phyloP scores from a whole-genome alignment of 306 rosid genomes.

The Vigna nakashimae region DNA sequence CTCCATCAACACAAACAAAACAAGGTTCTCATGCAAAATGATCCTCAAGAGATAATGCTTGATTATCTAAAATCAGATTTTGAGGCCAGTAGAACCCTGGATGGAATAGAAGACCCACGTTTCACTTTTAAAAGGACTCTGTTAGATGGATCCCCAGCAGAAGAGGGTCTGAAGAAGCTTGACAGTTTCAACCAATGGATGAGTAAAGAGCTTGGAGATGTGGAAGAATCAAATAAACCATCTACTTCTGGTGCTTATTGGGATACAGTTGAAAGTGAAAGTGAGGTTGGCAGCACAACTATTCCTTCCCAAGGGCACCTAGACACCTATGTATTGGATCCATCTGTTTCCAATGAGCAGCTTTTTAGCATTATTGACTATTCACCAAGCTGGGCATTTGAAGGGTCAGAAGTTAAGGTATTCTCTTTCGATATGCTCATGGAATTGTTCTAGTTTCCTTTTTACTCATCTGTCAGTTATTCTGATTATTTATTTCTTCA shows the following conservation, averaged over 20 bases:
- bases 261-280: slow-evolving; percentile 73
- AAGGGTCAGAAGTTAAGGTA: slow-evolving; percentile 77
- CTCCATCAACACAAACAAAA: slow-evolving; percentile 42
- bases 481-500: slow-evolving; percentile 20
- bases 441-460: slow-evolving; percentile 22
- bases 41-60: slow-evolving; percentile 45
- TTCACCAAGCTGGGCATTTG: slow-evolving; percentile 84
- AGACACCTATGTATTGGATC: slow-evolving; percentile 65
- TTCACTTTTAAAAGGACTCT: slow-evolving; percentile 52
- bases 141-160: slow-evolving; percentile 54
- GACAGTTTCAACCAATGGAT: slow-evolving; percentile 92
- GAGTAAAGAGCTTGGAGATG: slow-evolving; percentile 82
- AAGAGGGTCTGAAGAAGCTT: slow-evolving; percentile 69
- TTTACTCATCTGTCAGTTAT: slow-evolving; percentile 31
- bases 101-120: slow-evolving; percentile 50
- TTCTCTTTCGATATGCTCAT: slow-evolving; percentile 34
- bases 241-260: slow-evolving; percentile 65
- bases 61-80: slow-evolving; percentile 47
- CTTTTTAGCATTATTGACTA: slow-evolving; percentile 84
- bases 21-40: slow-evolving; percentile 44
- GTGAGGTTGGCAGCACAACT: slow-evolving; percentile 57
- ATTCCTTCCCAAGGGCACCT: slow-evolving; percentile 61
- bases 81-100: slow-evolving; percentile 51
- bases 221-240: slow-evolving; percentile 65
- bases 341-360: slow-evolving; percentile 80